phyloP scores from a whole-genome alignment of 2,329 filamentous ascomycete genomes.

The Cladobotryum mycophilum region DNA sequence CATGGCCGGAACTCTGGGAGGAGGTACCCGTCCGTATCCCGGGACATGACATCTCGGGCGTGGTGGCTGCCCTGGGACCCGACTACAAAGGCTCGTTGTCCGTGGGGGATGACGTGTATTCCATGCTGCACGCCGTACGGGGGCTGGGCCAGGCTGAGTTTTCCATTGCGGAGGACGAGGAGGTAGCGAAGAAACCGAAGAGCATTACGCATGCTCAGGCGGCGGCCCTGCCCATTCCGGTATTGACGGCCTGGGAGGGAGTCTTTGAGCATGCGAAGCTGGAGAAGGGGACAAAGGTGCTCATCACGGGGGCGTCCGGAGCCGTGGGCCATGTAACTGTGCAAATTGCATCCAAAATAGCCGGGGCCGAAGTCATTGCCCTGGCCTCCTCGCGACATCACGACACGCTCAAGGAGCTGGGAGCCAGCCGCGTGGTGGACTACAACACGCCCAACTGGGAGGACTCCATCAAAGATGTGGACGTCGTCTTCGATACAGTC shows the following conservation, averaged over 20 bases:
- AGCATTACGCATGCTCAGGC: constrained; percentile 19
- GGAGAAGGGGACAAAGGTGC: constrained; percentile 13
- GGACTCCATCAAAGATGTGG: constrained; percentile 15
- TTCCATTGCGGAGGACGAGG: constrained; percentile 12
- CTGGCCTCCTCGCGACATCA: constrained; percentile 21
- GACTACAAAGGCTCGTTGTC: constrained; percentile 15
- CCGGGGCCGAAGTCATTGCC: constrained; percentile 20
- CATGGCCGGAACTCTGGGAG: constrained; percentile 28
- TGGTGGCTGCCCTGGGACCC: constrained; percentile 21
- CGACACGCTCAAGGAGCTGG: constrained; percentile 14
- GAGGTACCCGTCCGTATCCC: constrained; percentile 23
- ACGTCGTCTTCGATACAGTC: constrained; percentile 27
- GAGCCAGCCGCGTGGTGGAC: constrained; percentile 20
- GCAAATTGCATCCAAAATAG: constrained; percentile 20
- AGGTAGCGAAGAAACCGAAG: constrained; percentile 17
- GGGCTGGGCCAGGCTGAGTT: constrained; percentile 23
- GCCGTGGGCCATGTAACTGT: constrained; percentile 25
- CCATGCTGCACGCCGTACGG: constrained; percentile 19
- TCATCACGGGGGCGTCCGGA: constrained; percentile 26
- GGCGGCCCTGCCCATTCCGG: constrained; percentile 26
- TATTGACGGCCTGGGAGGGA: constrained; percentile 25
- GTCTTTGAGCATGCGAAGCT: constrained; percentile 18
- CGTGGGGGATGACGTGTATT: constrained; percentile 20
- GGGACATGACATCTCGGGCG: constrained; percentile 31
- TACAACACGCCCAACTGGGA: constrained; percentile 22